These are phyloP conservation scores for Penicillium sp. DNA, from an alignment of 2,329 filamentous ascomycete genomes.

Conservation along the genomic window DNA sequence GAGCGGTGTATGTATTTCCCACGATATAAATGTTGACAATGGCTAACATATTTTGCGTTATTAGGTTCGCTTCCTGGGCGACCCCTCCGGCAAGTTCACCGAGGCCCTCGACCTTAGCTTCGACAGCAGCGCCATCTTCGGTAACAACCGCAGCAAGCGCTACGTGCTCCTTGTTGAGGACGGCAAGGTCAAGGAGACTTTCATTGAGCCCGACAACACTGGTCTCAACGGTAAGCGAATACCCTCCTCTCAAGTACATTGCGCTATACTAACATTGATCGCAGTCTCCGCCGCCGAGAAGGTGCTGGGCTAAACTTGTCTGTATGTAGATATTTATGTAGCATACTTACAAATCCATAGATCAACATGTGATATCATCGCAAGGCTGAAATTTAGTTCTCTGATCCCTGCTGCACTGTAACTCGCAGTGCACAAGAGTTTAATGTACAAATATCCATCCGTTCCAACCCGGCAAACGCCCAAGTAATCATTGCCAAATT, in stretches of 20 bases:
- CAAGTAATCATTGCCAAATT: conserved; percentile 2
- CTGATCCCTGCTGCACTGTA: neutral
- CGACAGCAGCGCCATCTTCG: conserved; percentile 77
- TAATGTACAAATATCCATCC: conserved; percentile 11
- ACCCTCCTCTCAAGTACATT: neutral
- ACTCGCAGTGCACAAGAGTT: neutral
- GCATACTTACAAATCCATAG: conserved; percentile 4
- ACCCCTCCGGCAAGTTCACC: conserved; percentile 77
- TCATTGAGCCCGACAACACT: conserved; percentile 87
- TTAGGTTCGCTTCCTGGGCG: conserved; percentile 85
- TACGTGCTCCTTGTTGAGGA: conserved; percentile 82
- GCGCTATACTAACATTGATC: conserved; percentile 14
- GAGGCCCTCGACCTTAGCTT: conserved; percentile 81
- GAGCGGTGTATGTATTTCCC: conserved; percentile 66
- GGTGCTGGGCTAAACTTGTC: conserved; percentile 42
- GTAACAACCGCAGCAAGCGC: conserved; percentile 79
- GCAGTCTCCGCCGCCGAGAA: conserved; percentile 53
- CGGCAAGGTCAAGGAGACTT: conserved; percentile 77
- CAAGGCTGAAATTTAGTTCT: neutral
- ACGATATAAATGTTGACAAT: neutral
- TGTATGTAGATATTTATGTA: neutral
- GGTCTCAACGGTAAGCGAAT: conserved; percentile 67
- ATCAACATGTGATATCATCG: neutral
- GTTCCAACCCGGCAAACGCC: conserved; percentile 12
- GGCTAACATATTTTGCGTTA: neutral